Evolutionary conservation across 2,329 filamentous ascomycete species (phyloP).

Genomic region (Claviceps lovelessii): DNA sequence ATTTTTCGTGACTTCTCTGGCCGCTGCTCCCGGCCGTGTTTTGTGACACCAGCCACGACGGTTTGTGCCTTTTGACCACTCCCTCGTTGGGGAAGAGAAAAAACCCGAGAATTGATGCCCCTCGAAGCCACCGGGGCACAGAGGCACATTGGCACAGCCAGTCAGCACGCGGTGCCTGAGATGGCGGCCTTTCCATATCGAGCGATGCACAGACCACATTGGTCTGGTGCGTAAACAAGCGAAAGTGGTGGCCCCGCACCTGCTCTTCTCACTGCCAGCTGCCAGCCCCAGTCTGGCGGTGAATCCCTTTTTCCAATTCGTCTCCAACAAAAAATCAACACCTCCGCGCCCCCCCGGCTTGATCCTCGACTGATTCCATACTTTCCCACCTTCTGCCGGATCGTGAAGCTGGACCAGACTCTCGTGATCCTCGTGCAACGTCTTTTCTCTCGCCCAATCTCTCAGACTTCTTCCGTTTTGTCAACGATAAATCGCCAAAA

Average conservation of each 20-base stretch:
- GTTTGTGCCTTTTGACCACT: too few species aligned
- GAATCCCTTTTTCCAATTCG: slow-evolving; percentile 12
- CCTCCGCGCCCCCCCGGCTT: slow-evolving; percentile 7
- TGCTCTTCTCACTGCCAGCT: neutral
- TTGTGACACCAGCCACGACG: too few species aligned
- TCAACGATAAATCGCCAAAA: slow-evolving; percentile 28
- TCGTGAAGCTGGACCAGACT: slow-evolving; percentile 22
- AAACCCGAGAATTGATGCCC: too few species aligned
- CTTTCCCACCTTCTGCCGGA: slow-evolving; percentile 12
- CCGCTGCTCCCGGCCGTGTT: too few species aligned
- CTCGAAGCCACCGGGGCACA: neutral
- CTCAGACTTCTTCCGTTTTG: slow-evolving; percentile 7
- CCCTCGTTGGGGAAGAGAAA: too few species aligned
- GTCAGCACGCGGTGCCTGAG: neutral
- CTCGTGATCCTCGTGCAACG: slow-evolving; percentile 13
- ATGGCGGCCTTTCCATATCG: slow-evolving; percentile 15
- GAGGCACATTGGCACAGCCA: neutral
- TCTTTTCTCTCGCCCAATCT: slow-evolving; percentile 5
- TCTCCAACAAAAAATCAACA: slow-evolving; percentile 14
- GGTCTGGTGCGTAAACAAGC: slow-evolving; percentile 19
- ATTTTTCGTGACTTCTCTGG: too few species aligned
- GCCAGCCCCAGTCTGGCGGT: slow-evolving; percentile 11
- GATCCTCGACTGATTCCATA: slow-evolving; percentile 12
- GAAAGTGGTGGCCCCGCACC: slow-evolving; percentile 16
- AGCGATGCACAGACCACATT: slow-evolving; percentile 15